Percentiles rank a stretch among this genome's conserved stretches.
Conservation (phyloP, 2,329 filamentous ascomycete genomes). For the Proliferodiscus dingleyae region DNA sequence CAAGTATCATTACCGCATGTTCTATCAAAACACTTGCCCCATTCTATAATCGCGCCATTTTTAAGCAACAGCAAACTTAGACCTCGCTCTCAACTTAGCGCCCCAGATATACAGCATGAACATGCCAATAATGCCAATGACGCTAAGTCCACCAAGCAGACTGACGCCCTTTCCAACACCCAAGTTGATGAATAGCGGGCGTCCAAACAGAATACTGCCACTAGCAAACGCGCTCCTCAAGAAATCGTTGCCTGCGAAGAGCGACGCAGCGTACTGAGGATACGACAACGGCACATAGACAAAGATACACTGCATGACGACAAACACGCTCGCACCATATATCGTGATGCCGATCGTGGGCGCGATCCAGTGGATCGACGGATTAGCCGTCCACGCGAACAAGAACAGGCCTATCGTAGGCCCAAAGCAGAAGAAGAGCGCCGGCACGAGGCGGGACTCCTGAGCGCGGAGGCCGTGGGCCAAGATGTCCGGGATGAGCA, state of each 20-base stretch:
- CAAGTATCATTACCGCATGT: no score
- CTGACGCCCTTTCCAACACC: conserved; percentile 54
- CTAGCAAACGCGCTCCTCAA: conserved; percentile 54
- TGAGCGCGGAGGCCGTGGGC: conserved; percentile 46
- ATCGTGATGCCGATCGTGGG: conserved; percentile 52
- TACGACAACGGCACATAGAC: conserved; percentile 54
- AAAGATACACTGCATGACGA: conserved; percentile 57
- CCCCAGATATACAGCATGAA: conserved; percentile 29
- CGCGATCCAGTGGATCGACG: conserved; percentile 50
- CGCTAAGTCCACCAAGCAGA: conserved; percentile 50
- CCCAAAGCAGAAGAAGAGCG: conserved; percentile 47
- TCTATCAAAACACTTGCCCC: not conserved
- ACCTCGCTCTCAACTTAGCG: conserved; percentile 17
- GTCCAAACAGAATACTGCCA: conserved; percentile 54
- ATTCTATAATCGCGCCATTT: not conserved
- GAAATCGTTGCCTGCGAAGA: conserved; percentile 59
- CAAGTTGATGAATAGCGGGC: conserved; percentile 54
- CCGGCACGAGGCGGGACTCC: conserved; percentile 51
- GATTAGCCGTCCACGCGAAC: conserved; percentile 52
- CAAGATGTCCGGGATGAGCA: conserved; percentile 46
- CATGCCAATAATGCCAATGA: conserved; percentile 47
- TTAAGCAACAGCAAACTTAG: conserved; percentile 19
- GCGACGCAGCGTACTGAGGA: conserved; percentile 50
- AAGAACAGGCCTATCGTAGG: conserved; percentile 57
- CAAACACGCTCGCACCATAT: conserved; percentile 47